Base-by-base conservation (phyloP, 2,329 filamentous ascomycete species). In the Fusarium verticillioides region DNA sequence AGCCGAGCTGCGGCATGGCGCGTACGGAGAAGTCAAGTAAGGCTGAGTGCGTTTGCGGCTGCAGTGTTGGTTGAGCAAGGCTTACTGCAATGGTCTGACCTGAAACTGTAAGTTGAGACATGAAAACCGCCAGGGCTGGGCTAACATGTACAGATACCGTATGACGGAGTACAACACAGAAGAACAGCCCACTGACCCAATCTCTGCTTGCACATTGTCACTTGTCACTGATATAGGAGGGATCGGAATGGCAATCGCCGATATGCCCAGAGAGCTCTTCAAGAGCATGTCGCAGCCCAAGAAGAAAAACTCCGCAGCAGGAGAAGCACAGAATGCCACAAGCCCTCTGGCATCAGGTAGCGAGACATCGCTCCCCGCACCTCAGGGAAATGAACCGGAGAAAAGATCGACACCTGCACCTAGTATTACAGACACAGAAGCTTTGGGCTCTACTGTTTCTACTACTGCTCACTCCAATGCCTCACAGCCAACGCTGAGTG, bases 181-280 rank as follows among this genome's bases (percentile, higher is more conserved):
- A 66, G 90, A 92, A 37, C 92, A 95, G 49, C 94, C 94, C 0
- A 91, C 89, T 77, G 94, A 96, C 73, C 94, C 94, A 0, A 89
- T 97, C 30, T 91, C 92, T 19, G 94, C 94, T 26, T 93, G 91
- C 21, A 91, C 94, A 1, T 89, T 90, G 49, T 94, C 95, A 0
- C 83, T 98, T 2, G 85, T 97, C n/a, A 93, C 93, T 10, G 96
- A 95, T n/a, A 85, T 96, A 52, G 91, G 92, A 32, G 92, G 89
- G 43, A 91, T 98, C 64, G 89, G 93, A 77, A 93, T 97, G 88
- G 94, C 94, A 2, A 87, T 97, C 44, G 93, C 93, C 2, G 94
- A 97, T 77, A 88, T 92, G 74, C 90, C 90, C 5, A 82, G 87
- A 23, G 87, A 90, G 66, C 80, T 91, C 9, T 89, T 90, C 80